A percentile compares a stretch with the other conserved stretches of the same genome.
Evolutionary conservation across 176 grass and related monocot genomes (phyloP).

Genomic region (Lolium multiflorum): DNA sequence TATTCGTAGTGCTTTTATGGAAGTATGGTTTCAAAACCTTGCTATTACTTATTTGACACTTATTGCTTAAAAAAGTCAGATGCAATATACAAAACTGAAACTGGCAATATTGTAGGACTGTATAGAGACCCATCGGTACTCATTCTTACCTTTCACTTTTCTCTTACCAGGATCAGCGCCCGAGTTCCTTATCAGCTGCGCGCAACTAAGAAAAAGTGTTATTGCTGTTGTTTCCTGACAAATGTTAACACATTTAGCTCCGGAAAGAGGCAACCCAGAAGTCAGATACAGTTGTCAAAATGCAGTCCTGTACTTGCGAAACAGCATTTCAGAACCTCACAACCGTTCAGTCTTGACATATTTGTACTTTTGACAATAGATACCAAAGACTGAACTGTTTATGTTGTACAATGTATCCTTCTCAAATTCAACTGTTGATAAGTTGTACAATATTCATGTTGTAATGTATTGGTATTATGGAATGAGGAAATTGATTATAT

Average conservation of each 20-base stretch:
- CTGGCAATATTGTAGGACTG: background rate
- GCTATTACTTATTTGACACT: background rate
- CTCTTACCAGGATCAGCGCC: conserved; percentile 21
- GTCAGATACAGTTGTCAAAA: conserved; percentile 20
- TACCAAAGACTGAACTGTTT: background rate
- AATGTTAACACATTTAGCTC: conserved; percentile 16
- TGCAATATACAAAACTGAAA: background rate
- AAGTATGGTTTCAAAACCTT: background rate
- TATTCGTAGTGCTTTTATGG: background rate
- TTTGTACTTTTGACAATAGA: background rate
- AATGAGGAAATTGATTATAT: background rate
- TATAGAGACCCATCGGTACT: conserved; percentile 7
- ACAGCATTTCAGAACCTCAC: conserved; percentile 12
- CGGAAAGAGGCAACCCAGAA: conserved; percentile 11
- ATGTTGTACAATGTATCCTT: conserved; percentile 40
- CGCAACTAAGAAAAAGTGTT: background rate
- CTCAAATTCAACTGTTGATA: background rate
- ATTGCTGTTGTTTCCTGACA: conserved; percentile 8
- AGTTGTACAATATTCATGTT: background rate
- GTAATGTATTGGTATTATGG: background rate
- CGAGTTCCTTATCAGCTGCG: background rate
- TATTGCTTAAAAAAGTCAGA: background rate
- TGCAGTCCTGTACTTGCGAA: conserved; percentile 16
- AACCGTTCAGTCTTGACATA: background rate
- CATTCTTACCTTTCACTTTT: background rate